Evolutionary conservation across 345 rosid species (phyloP).

Genomic region (Gossypium ekmanianum): DNA sequence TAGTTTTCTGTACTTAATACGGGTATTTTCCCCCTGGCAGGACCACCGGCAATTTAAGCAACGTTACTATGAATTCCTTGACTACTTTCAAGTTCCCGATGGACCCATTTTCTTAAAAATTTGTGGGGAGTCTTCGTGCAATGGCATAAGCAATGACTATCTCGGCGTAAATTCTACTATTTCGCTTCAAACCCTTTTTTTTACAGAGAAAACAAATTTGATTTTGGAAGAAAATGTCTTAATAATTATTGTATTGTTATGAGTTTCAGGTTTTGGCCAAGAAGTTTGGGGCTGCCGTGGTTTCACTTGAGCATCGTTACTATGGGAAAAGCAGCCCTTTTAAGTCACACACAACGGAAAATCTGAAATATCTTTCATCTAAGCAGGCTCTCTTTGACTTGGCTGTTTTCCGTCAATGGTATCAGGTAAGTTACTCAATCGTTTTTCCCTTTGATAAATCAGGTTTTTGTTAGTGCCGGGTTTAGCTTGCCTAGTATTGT

Average conservation of each 20-base stretch:
- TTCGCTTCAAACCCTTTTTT: neutral
- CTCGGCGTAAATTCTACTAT: slow-evolving; percentile 38
- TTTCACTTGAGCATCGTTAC: slow-evolving; percentile 94
- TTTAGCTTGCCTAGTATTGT: neutral
- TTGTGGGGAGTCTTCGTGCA: slow-evolving; percentile 82
- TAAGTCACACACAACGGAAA: slow-evolving; percentile 53
- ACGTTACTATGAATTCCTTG: slow-evolving; percentile 79
- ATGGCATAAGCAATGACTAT: slow-evolving; percentile 75
- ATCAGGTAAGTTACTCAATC: slow-evolving; percentile 47
- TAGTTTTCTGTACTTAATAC: too few species aligned
- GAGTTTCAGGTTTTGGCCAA: slow-evolving; percentile 67
- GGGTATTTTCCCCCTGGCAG: slow-evolving; percentile 33
- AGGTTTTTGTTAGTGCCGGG: neutral
- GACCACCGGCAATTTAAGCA: slow-evolving; percentile 66
- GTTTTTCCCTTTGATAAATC: slow-evolving; percentile 27
- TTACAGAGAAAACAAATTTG: neutral
- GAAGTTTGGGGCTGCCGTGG: slow-evolving; percentile 95
- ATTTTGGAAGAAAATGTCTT: neutral
- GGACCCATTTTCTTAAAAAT: slow-evolving; percentile 77
- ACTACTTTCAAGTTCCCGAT: slow-evolving; percentile 53
- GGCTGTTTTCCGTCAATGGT: slow-evolving; percentile 77
- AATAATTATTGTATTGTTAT: neutral
- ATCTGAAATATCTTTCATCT: slow-evolving; percentile 86
- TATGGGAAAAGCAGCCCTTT: slow-evolving; percentile 91
- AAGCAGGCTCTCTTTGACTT: slow-evolving; percentile 84